Evolutionary conservation across 495 filamentous ascomycete species (phyloP), one percentile per base, ranked within the genome.

Genomic region (Durotheca rogersii): DNA sequence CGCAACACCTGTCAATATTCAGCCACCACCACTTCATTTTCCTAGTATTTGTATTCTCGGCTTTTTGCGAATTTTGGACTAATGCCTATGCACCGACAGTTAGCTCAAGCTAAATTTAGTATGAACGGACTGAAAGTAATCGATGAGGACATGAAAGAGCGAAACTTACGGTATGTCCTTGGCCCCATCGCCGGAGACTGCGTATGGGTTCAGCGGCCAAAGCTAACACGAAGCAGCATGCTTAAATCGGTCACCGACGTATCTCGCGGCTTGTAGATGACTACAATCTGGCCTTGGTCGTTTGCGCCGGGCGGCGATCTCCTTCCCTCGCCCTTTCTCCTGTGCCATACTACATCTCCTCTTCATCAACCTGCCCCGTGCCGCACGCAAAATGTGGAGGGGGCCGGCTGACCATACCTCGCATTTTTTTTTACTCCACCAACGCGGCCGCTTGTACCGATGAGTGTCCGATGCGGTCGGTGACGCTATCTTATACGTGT

Each of bases 71-170:
- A 36, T 38, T 30, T 14, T 12, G 35, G 41, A 29, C 64, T 68
- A 41, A 68, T 40, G 19, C 15, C 16, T 59, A 35, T 35, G 27
- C 52, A 51, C 30, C 15, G 49, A 63, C 64, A 81, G 78, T 62
- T 81, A 57, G 72, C 68, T 61, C 77, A 73, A 61, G 71, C 66
- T 58, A 71, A 68, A 35, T 41, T 71, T 31, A 69, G 67, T 31
- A 51, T 72, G 42, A 65, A 71, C 42, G 73, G 76, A 55, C 55
- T 80, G 5, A 57, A 67, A 35, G 68, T 71, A 21, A 65, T 78
- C 25, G 72, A 75, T 53, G 63, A 75, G 35, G 73, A 80, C 35
- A 65, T 77, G 63, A 67, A 66, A 39, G 64, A 68, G 15, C 67
- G 70, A 47, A 79, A 80, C 37, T 41, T 71, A 27, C 60, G 59